phyloP scores from a whole-genome alignment of 352 stramenopile genomes.

The Globisporangium canariense region DNA sequence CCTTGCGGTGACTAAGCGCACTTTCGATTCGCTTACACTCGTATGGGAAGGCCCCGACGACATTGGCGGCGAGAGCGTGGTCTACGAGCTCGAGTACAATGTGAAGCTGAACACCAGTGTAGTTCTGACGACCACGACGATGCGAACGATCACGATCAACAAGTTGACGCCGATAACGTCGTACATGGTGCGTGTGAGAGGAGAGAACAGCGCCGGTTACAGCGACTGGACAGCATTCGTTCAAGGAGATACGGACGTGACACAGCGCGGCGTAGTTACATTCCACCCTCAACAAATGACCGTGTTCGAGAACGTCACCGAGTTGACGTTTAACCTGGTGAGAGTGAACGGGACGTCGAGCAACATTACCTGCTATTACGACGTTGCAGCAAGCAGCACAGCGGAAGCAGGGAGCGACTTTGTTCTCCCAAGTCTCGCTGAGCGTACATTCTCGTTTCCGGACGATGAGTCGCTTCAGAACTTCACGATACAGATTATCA shows the following conservation, averaged over 20 bases:
- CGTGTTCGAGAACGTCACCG: constrained; percentile 41
- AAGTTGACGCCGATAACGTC: constrained; percentile 28
- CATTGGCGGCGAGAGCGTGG: constrained; percentile 35
- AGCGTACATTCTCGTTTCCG: constrained; percentile 30
- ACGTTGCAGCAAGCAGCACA: constrained; percentile 15
- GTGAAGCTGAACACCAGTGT: constrained; percentile 6
- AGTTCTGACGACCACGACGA: neutral
- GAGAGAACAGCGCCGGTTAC: constrained; percentile 34
- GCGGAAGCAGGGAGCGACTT: constrained; percentile 35
- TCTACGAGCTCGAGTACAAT: constrained; percentile 32
- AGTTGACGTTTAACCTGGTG: constrained; percentile 30
- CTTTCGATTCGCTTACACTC: constrained; percentile 33
- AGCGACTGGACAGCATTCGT: constrained; percentile 32
- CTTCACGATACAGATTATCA: constrained; percentile 38
- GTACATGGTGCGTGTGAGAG: constrained; percentile 35
- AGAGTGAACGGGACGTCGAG: constrained; percentile 47
- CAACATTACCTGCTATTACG: constrained; percentile 38
- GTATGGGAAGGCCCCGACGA: constrained; percentile 36
- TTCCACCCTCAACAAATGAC: constrained; percentile 19
- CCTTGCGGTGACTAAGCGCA: constrained; percentile 19
- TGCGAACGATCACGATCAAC: constrained; percentile 17
- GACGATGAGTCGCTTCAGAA: constrained; percentile 31
- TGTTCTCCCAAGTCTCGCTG: constrained; percentile 16
- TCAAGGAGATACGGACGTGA: constrained; percentile 36
- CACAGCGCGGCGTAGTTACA: constrained; percentile 34